These are phyloP conservation scores for Vanrija sp. DNA, from an alignment of 1,284 basidiomycete species.

Conservation along the genomic window DNA sequence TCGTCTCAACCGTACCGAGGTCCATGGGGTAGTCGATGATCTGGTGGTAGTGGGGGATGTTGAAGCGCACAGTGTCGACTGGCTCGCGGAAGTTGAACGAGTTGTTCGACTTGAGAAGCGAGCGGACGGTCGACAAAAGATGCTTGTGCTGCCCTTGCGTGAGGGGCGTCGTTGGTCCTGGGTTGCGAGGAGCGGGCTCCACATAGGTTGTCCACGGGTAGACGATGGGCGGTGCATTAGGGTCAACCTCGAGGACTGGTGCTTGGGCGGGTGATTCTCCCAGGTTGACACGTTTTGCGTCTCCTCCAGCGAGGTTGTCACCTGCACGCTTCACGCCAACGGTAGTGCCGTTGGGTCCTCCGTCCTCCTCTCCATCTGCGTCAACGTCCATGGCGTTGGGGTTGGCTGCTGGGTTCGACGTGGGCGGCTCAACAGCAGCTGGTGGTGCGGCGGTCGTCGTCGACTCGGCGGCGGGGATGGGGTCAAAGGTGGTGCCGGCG, in stretches of 20 bases:
- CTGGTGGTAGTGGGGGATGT: constrained; percentile 84
- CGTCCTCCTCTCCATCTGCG: constrained; percentile 15
- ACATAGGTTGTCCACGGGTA: constrained; percentile 30
- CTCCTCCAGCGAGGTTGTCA: constrained; percentile 29
- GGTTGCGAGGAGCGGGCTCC: constrained; percentile 32
- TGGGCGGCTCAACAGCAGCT: background rate
- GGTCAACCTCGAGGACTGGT: background rate
- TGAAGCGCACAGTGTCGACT: constrained; percentile 84
- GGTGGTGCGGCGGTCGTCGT: background rate
- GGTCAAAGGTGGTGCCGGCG: constrained; percentile 14
- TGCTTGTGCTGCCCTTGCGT: constrained; percentile 70
- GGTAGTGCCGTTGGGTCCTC: background rate
- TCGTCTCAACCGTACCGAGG: constrained; percentile 86
- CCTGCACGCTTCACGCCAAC: constrained; percentile 36
- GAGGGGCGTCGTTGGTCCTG: constrained; percentile 43
- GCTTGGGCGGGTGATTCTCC: constrained; percentile 14
- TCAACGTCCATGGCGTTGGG: constrained; percentile 25
- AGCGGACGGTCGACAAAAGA: constrained; percentile 71
- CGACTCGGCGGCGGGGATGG: constrained; percentile 1
- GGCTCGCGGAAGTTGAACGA: constrained; percentile 76
- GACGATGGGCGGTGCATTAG: constrained; percentile 5
- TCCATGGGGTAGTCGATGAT: constrained; percentile 94
- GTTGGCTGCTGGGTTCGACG: background rate
- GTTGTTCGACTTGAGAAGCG: constrained; percentile 75
- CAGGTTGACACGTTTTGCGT: constrained; percentile 33